phyloP scores from a whole-genome alignment of 352 stramenopile species.

The Pythium brachiatum region DNA sequence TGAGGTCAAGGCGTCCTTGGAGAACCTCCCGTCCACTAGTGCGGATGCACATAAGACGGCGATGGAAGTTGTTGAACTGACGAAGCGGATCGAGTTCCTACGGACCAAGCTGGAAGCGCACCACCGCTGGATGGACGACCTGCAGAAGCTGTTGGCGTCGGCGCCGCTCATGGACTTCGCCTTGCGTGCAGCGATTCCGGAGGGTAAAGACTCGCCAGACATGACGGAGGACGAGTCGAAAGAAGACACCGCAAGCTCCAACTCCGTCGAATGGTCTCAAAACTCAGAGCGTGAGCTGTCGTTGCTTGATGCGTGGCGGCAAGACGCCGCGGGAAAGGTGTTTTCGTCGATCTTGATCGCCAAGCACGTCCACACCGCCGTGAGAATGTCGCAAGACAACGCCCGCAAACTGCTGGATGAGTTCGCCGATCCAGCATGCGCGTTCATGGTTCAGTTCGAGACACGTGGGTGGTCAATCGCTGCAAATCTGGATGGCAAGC shows the following conservation, averaged over 20 bases:
- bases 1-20: conserved; percentile 28
- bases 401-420: conserved; percentile 33
- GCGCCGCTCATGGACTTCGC: conserved; percentile 47
- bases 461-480: conserved; percentile 48
- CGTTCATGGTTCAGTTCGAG: conserved; percentile 38
- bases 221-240: background rate
- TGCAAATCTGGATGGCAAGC: conserved; percentile 33
- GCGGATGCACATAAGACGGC: background rate
- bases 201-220: background rate
- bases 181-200: background rate
- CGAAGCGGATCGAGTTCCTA: conserved; percentile 35
- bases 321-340: conserved; percentile 2
- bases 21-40: background rate
- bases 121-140: conserved; percentile 39
- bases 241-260: background rate
- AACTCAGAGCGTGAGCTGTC: background rate
- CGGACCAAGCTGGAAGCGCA: conserved; percentile 52
- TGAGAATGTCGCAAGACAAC: conserved; percentile 32
- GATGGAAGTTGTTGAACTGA: conserved; percentile 32
- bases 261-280: background rate
- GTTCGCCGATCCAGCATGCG: conserved; percentile 16
- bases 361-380: conserved; percentile 28
- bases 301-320: conserved; percentile 30
- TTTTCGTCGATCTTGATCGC: conserved; percentile 36
- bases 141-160: conserved; percentile 47